Conservation (phyloP, 2,329 filamentous ascomycete genomes). For the Mycocentrospora acerina region DNA sequence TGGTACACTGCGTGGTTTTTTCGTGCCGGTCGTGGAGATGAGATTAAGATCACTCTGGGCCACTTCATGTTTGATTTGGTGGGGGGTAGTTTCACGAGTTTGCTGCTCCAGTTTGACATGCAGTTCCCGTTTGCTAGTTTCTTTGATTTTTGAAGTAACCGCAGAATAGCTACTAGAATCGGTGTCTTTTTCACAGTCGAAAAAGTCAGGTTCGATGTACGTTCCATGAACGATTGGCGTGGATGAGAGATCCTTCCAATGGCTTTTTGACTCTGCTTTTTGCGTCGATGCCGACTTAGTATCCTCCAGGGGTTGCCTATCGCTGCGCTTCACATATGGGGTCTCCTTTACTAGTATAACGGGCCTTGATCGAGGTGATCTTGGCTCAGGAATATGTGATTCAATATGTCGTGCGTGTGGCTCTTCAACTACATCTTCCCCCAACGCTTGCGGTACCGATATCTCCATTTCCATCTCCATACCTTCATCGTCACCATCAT, state of each 20-base stretch:
- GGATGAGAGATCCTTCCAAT: constrained; percentile 22
- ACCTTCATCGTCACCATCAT: constrained; percentile 22
- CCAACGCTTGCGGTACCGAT: constrained; percentile 31
- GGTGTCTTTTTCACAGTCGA: not conserved
- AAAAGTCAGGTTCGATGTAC: constrained; percentile 18
- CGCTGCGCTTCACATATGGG: constrained; percentile 23
- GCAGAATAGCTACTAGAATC: not conserved
- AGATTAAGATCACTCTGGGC: too few species aligned
- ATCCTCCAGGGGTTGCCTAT: not conserved
- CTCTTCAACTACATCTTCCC: constrained; percentile 16
- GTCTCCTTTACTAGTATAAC: constrained; percentile 36
- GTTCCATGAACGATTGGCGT: constrained; percentile 29
- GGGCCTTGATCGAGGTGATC: constrained; percentile 2
- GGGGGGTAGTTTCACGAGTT: too few species aligned
- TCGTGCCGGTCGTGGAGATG: too few species aligned
- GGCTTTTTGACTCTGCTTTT: constrained; percentile 13
- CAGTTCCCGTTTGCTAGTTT: not conserved
- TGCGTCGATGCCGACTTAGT: constrained; percentile 6
- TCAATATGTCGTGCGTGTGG: not conserved
- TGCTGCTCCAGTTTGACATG: too few species aligned
- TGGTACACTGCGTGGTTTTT: too few species aligned
- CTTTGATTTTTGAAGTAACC: not conserved
- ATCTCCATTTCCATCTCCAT: constrained; percentile 35
- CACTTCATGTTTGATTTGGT: too few species aligned
- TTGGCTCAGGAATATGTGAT: not conserved